Base-by-base conservation (phyloP, 441 rosid species). In the Eruca vesicaria region DNA sequence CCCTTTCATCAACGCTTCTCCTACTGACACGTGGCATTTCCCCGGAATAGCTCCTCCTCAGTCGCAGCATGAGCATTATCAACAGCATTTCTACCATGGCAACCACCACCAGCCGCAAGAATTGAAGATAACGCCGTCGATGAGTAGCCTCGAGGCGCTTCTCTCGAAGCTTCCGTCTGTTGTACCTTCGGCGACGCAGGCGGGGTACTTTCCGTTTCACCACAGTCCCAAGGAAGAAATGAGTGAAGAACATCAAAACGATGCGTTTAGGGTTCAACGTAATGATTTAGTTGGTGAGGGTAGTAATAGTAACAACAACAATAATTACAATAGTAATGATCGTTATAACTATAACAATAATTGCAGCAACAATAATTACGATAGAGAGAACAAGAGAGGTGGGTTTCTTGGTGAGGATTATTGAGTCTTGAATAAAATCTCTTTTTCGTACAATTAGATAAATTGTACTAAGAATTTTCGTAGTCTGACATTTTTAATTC, bases 161-260 rank as follows among this genome's bases (percentile, higher is more conserved):
- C 98, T 95, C 63, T 95, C 99, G 3, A 92, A 92, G 86, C 94
- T 95, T 57, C 99, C 99, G 2, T 91, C 99, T 1, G 99, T 95
- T 0, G 87, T 85, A 28, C 97, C 97, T 0, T 88, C 90, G 0
- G 66, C 73, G 5, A 73, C 48, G 11, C 75, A 66, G 56, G 71
- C 66, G 1, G 75, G 78, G 4, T 72, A 78, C 71, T 67, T 61
- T 45, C 81, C 78, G 33, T 63, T 68, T 70, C 82, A 79, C 15
- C 79, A 69, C 16, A 59, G 63, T 33, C 79, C 91, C 9, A 86
- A 91, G 83, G 89, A 91, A 68, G 98, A 90, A 82, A 82, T 82
- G 14, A 88, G 66, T 43, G 56, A 69, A 62, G 79, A 63, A 31
- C 69, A 69, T 28, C 75, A 74, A 65, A 74, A 70, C 58, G 79